phyloP scores from a whole-genome alignment of 2,329 filamentous ascomycete genomes.

The Penicillium sp. region DNA sequence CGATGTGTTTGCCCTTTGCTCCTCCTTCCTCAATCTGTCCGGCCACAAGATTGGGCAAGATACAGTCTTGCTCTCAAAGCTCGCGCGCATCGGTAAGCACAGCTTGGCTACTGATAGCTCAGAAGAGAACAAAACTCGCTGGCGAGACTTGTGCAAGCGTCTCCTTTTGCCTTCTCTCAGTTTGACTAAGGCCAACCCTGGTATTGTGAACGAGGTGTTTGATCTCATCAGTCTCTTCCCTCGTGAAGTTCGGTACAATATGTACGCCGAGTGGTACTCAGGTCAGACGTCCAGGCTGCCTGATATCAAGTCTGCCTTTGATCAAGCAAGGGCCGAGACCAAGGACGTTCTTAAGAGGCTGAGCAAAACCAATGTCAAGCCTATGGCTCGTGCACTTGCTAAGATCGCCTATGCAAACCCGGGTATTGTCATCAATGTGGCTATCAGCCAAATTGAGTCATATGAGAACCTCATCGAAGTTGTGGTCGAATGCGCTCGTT shows the following conservation, averaged over 20 bases:
- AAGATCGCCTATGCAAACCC: constrained; percentile 92
- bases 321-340: constrained; percentile 73
- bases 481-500: constrained; percentile 90
- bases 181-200: constrained; percentile 79
- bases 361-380: constrained; percentile 78
- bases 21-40: constrained; percentile 78
- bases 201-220: constrained; percentile 82
- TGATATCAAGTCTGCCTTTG: constrained; percentile 76
- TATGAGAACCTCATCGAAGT: constrained; percentile 95
- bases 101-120: constrained; percentile 71
- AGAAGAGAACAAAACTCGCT: constrained; percentile 68
- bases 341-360: constrained; percentile 84
- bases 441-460: constrained; percentile 85
- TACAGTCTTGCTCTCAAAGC: constrained; percentile 70
- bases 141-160: constrained; percentile 80
- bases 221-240: constrained; percentile 77
- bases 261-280: constrained; percentile 92
- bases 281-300: constrained; percentile 74
- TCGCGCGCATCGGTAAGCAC: constrained; percentile 79
- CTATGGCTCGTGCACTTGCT: constrained; percentile 83
- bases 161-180: constrained; percentile 86
- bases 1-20: constrained; percentile 84
- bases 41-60: constrained; percentile 90
- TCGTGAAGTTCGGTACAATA: constrained; percentile 72
- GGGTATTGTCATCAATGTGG: constrained; percentile 85